These are phyloP conservation scores for Polyplosphaeria fusca DNA, from an alignment of 495 filamentous ascomycete genomes.

Conservation along the genomic window DNA sequence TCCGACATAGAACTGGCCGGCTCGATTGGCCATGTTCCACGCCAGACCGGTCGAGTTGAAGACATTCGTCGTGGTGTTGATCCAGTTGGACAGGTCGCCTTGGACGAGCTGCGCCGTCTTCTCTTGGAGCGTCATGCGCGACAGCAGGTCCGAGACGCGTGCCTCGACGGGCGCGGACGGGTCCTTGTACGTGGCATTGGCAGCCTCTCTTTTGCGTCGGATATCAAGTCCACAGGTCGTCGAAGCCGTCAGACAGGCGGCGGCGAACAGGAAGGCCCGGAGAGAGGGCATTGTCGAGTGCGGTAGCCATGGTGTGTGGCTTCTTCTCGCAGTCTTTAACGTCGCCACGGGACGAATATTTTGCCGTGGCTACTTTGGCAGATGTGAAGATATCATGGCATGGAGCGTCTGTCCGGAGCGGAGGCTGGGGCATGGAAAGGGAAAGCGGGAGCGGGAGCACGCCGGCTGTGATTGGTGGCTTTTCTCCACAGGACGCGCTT, in stretches of 20 bases:
- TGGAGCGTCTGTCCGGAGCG: too few relatives aligned
- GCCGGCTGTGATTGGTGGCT: too few relatives aligned
- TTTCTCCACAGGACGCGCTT: too few relatives aligned
- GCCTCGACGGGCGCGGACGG: slow-evolving; percentile 57
- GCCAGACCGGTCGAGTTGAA: slow-evolving; percentile 64
- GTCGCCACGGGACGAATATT: neutral
- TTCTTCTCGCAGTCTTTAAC: neutral
- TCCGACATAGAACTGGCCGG: slow-evolving; percentile 67
- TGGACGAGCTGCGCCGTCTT: slow-evolving; percentile 60
- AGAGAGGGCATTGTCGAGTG: neutral
- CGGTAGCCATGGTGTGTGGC: neutral
- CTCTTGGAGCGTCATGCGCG: slow-evolving; percentile 67
- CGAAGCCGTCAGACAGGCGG: neutral
- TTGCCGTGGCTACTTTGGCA: neutral
- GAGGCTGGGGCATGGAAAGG: too few relatives aligned
- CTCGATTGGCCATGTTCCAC: slow-evolving; percentile 60
- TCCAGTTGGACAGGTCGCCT: slow-evolving; percentile 69
- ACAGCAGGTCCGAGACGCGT: slow-evolving; percentile 61
- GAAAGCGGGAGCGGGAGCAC: too few relatives aligned
- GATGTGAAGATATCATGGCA: neutral
- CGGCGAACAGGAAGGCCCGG: neutral
- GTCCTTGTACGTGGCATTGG: slow-evolving; percentile 55
- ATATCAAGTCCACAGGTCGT: slow-evolving; percentile 9
- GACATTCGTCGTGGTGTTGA: slow-evolving; percentile 54
- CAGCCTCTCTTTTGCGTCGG: slow-evolving; percentile 4